Evolutionary conservation across 371 early-diverging fungal species (phyloP).

Genomic region (Nosema muscidifuracis): DNA sequence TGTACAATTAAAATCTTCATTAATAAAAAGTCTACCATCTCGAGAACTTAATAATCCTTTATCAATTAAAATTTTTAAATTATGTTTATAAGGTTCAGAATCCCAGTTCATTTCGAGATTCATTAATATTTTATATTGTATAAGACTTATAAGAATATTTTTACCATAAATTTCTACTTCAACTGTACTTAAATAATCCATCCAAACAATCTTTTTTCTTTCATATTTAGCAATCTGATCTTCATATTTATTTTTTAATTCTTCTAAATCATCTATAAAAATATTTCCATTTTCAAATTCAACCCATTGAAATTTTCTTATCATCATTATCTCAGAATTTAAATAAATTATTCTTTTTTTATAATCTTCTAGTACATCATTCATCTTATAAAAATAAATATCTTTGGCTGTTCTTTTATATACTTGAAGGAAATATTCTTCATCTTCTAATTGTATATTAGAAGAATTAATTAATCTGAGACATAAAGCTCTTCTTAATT

Average conservation of each 20-base stretch:
- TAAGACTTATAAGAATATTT: background rate
- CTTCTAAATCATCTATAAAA: background rate
- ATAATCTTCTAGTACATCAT: background rate
- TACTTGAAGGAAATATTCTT: background rate
- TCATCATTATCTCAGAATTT: conserved; percentile 6
- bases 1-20: background rate
- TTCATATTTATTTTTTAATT: conserved; percentile 12
- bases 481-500: background rate
- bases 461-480: background rate
- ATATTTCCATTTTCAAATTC: conserved; percentile 4
- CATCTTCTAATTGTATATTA: background rate
- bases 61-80: background rate
- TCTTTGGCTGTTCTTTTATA: background rate
- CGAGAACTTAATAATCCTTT: background rate
- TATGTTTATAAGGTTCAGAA: background rate
- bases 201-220: conserved; percentile 8
- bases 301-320: conserved; percentile 12
- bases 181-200: background rate
- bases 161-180: conserved; percentile 11
- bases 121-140: conserved; percentile 9
- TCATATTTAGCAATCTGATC: background rate
- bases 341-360: conserved; percentile 9
- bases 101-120: background rate
- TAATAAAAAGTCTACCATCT: background rate
- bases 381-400: background rate